A percentile compares a stretch with the other conserved stretches of the same genome.
phyloP scores from a whole-genome alignment of 2,329 filamentous ascomycete genomes.

The Penicillium sp. region DNA sequence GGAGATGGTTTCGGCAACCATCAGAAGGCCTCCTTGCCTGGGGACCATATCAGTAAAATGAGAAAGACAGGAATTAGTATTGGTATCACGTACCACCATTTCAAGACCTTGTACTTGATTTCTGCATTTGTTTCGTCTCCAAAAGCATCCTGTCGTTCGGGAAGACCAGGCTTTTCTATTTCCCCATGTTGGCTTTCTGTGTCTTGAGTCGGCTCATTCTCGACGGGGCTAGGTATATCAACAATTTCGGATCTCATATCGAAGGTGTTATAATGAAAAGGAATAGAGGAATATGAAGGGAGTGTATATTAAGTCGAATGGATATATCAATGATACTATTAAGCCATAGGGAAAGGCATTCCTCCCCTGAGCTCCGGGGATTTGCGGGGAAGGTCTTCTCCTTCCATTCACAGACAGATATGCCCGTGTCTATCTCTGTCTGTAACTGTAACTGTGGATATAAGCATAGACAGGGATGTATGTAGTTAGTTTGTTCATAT shows the following conservation, averaged over 20 bases:
- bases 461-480: too few species aligned
- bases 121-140: not conserved
- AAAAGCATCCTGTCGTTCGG: not conserved
- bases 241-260: not conserved
- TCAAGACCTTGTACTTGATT: not conserved
- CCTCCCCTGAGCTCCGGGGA: not conserved
- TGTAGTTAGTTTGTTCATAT: too few species aligned
- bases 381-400: not conserved
- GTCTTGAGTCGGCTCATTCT: not conserved
- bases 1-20: constrained; percentile 57
- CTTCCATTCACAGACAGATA: not conserved
- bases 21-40: constrained; percentile 30
- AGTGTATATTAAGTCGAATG: not conserved
- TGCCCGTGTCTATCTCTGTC: too few species aligned
- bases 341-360: not conserved
- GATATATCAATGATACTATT: not conserved
- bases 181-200: not conserved
- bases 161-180: not conserved
- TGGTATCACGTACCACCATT: not conserved
- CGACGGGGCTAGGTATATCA: not conserved
- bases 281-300: not conserved
- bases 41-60: not conserved
- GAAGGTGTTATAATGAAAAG: not conserved
- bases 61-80: not conserved
- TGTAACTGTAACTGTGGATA: too few species aligned